phyloP scores from a whole-genome alignment of 768 basidiomycete genomes.

The Lyophyllum semitale region DNA sequence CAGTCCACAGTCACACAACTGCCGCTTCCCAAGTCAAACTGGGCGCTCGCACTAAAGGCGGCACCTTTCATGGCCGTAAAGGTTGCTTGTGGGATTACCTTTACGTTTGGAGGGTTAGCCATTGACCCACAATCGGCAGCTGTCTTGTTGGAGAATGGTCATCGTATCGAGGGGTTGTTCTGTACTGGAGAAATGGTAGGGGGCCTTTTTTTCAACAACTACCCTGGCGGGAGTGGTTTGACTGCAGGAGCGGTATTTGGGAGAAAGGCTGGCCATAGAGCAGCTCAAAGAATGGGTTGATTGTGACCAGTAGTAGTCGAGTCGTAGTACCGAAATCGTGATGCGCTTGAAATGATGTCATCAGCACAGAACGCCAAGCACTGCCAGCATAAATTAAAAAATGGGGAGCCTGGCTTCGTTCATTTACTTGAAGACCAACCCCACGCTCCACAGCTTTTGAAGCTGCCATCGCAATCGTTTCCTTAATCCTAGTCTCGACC shows the following conservation, averaged over 20 bases:
- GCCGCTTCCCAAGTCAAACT: conserved; percentile 61
- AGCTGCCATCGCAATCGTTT: background rate
- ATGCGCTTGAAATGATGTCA: conserved; percentile 16
- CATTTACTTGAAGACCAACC: too few relatives aligned
- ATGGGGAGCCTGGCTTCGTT: too few relatives aligned
- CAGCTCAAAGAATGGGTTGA: conserved; percentile 27
- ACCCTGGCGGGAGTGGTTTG: conserved; percentile 70
- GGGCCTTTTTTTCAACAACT: conserved; percentile 63
- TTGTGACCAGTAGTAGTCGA: background rate
- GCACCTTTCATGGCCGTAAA: conserved; percentile 66
- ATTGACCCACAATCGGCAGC: conserved; percentile 56
- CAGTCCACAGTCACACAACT: conserved; percentile 38
- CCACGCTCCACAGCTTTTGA: background rate
- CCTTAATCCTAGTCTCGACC: background rate
- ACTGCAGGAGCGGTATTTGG: conserved; percentile 70
- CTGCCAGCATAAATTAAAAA: background rate
- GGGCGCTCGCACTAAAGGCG: conserved; percentile 59
- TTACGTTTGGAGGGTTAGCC: conserved; percentile 70
- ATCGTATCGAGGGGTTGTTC: conserved; percentile 55
- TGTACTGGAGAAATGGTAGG: conserved; percentile 74
- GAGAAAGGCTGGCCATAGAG: conserved; percentile 51
- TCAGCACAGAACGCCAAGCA: conserved; percentile 10
- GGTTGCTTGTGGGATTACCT: conserved; percentile 70
- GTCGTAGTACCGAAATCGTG: too few relatives aligned
- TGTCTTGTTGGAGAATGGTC: conserved; percentile 46